Evolutionary conservation across 1,139 yeast genomes (phyloP).

Genomic region (Meyerozyma athensensis): DNA sequence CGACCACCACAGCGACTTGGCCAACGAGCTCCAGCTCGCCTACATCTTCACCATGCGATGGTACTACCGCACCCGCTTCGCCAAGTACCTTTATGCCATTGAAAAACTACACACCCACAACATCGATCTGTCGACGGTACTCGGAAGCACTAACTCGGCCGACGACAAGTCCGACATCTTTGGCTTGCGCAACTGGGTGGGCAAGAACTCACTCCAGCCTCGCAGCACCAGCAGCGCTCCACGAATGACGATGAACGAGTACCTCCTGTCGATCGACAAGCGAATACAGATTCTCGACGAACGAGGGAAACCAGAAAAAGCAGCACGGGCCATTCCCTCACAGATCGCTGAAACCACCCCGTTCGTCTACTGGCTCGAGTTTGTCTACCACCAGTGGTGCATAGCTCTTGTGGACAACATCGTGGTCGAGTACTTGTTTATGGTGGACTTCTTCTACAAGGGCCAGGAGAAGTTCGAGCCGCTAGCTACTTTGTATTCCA

Average conservation of each 20-base stretch:
- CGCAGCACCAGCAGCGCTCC: slow-evolving; percentile 5
- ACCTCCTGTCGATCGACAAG: slow-evolving; percentile 51
- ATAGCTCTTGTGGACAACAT: slow-evolving; percentile 73
- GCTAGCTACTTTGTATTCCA: not conserved
- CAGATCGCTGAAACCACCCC: slow-evolving; percentile 81
- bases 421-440: slow-evolving; percentile 70
- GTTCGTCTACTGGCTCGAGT: slow-evolving; percentile 64
- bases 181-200: slow-evolving; percentile 27
- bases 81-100: slow-evolving; percentile 71
- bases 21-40: slow-evolving; percentile 73
- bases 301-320: slow-evolving; percentile 24
- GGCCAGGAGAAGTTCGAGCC: slow-evolving; percentile 35
- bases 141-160: slow-evolving; percentile 34
- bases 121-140: slow-evolving; percentile 48
- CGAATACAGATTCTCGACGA: slow-evolving; percentile 46
- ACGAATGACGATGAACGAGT: slow-evolving; percentile 35
- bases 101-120: slow-evolving; percentile 54
- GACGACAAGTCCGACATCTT: slow-evolving; percentile 25
- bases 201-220: slow-evolving; percentile 6
- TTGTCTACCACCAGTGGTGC: slow-evolving; percentile 68
- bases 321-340: slow-evolving; percentile 68
- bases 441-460: slow-evolving; percentile 64
- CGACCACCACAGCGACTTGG: slow-evolving; percentile 55
- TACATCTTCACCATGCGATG: slow-evolving; percentile 86
- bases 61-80: slow-evolving; percentile 81